phyloP scores from a whole-genome alignment of 2,329 filamentous ascomycete species.

The Diaporthe citri region DNA sequence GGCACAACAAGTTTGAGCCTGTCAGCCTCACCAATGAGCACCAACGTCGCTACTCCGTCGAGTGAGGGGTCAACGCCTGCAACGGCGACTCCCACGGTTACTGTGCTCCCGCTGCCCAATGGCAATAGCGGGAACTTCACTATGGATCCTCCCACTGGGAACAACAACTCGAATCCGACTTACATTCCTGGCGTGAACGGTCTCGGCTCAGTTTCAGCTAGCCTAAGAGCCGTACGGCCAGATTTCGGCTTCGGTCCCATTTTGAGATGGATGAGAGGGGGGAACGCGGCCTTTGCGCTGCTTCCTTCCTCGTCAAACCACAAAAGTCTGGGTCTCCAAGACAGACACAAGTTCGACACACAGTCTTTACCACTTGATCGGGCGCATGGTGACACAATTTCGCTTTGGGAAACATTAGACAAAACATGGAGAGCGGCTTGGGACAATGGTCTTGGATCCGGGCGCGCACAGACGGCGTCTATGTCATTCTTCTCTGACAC shows the following conservation, averaged over 20 bases:
- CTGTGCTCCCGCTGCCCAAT: slow-evolving; percentile 26
- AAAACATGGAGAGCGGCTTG: not conserved
- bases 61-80: slow-evolving; percentile 37
- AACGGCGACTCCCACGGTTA: slow-evolving; percentile 30
- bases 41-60: slow-evolving; percentile 34
- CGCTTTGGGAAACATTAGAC: not conserved
- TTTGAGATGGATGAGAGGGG: slow-evolving; percentile 6
- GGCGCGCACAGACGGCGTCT: not conserved
- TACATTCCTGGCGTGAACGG: slow-evolving; percentile 27
- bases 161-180: not conserved
- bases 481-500: not conserved
- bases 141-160: slow-evolving; percentile 13
- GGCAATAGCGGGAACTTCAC: slow-evolving; percentile 28
- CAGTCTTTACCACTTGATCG: slow-evolving; percentile 15
- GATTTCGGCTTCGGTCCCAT: slow-evolving; percentile 27
- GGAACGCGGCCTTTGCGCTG: not conserved
- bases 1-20: slow-evolving; percentile 11
- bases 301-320: not conserved
- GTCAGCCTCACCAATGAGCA: slow-evolving; percentile 31
- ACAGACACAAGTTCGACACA: slow-evolving; percentile 23
- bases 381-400: not conserved
- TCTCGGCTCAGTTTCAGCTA: slow-evolving; percentile 28
- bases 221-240: not conserved
- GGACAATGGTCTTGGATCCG: slow-evolving; percentile 3
- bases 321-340: not conserved